phyloP scores from a whole-genome alignment of 2,329 filamentous ascomycete species.

The Chrysoporthe austroafricana region DNA sequence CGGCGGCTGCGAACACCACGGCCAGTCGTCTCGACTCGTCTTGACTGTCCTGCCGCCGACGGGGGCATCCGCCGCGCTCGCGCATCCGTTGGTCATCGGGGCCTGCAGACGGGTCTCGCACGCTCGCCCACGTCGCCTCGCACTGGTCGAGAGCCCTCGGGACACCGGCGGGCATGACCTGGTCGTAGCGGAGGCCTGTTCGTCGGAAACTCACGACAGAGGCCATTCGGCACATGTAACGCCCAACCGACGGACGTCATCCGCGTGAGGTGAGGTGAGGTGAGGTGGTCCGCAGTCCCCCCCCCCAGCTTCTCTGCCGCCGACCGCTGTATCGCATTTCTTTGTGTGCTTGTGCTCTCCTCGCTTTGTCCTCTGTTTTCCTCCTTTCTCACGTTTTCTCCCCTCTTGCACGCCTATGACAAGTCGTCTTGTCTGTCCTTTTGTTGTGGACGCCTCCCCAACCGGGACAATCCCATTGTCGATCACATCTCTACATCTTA shows the following conservation, averaged over 20 bases:
- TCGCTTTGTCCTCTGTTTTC: conserved; percentile 19
- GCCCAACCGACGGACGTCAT: conserved; percentile 20
- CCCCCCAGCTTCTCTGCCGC: conserved; percentile 3
- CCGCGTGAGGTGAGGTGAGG: conserved; percentile 1
- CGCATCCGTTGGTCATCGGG: conserved; percentile 17
- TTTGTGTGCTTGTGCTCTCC: conserved; percentile 6
- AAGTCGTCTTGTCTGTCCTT: conserved; percentile 8
- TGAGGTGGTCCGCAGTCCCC: background rate
- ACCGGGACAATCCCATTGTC: conserved; percentile 12
- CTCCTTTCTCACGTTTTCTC: conserved; percentile 5
- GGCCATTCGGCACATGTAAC: conserved; percentile 10
- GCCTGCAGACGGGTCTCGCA: conserved; percentile 13
- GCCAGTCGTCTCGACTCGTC: conserved; percentile 28
- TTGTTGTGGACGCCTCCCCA: conserved; percentile 6
- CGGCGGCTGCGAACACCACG: conserved; percentile 21
- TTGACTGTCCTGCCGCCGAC: conserved; percentile 24
- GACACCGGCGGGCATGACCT: conserved; percentile 11
- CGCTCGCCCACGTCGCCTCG: conserved; percentile 15
- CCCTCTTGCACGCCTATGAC: background rate
- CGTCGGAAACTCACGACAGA: conserved; percentile 17
- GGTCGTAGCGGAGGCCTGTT: conserved; percentile 16
- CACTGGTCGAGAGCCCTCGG: background rate
- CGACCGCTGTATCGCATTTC: conserved; percentile 2
- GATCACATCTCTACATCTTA: conserved; percentile 21
- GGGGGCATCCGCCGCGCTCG: conserved; percentile 1